Evolutionary conservation across 495 filamentous ascomycete species (phyloP), one percentile per base, ranked within the genome.

Genomic region (Penicillium fimorum): DNA sequence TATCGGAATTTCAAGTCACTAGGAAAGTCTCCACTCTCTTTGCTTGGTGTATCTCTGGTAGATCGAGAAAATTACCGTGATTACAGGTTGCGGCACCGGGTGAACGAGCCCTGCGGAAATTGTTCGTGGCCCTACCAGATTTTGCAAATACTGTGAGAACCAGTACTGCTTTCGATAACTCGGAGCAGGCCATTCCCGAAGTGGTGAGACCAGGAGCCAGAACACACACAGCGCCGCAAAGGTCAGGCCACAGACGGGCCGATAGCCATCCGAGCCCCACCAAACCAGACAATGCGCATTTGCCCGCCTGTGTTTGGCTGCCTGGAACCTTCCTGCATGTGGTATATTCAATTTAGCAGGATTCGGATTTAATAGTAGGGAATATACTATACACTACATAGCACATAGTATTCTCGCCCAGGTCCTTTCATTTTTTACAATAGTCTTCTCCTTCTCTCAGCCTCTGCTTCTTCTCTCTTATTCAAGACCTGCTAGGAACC

Each of bases 391-490:
- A n/a, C n/a, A n/a, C n/a, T n/a, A n/a, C n/a, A n/a, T n/a, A n/a
- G n/a, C 13, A 55, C 11, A 56, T 56, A 30, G 35, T 38, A n/a
- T 6, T 17, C 35, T 37, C 5, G 5, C 41, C 46, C 42, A 56
- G 52, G 48, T 53, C 53, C 58, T 53, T 56, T 55, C 29, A 50
- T 52, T 56, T 9, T 55, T 50, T 44, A 60, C 47, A 52, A 56
- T 60, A 56, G 20, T 53, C 53, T 57, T 61, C 58, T 50, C 47
- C 44, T 53, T 50, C 54, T 61, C 54, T 53, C 37, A 50, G 43
- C 38, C 44, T 53, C 49, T 61, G 48, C 53, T 57, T 49, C 48
- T 53, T 61, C 48, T 61, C 37, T 61, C 58, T 57, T 61, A 45
- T 53, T 57, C 49, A 57, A 60, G 58, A 50, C 48, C 53, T 53